These are phyloP conservation scores for Colletotrichum sp. DNA, from an alignment of 2,329 filamentous ascomycete species.

Conservation along the genomic window DNA sequence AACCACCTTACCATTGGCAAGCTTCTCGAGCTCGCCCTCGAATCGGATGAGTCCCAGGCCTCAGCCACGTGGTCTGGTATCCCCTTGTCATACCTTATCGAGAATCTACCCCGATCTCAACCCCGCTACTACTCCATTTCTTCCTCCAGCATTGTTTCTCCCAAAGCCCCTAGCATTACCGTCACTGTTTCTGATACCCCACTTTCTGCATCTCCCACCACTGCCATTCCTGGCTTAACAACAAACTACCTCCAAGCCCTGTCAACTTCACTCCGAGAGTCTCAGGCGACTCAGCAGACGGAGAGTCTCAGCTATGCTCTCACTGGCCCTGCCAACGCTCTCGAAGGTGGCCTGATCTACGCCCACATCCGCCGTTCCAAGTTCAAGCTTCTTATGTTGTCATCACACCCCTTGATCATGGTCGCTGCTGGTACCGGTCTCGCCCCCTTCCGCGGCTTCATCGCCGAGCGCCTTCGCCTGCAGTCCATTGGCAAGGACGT, in stretches of 20 bases:
- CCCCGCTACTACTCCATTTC: slow-evolving; percentile 68
- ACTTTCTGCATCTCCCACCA: slow-evolving; percentile 26
- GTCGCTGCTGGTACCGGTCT: slow-evolving; percentile 54
- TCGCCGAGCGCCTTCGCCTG: slow-evolving; percentile 44
- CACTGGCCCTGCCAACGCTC: background rate
- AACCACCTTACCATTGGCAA: slow-evolving; percentile 30
- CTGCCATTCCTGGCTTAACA: slow-evolving; percentile 25
- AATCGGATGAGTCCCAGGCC: background rate
- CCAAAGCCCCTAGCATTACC: slow-evolving; percentile 6
- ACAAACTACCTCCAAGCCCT: slow-evolving; percentile 30
- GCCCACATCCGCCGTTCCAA: slow-evolving; percentile 34
- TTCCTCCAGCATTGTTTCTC: slow-evolving; percentile 47
- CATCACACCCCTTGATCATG: slow-evolving; percentile 51
- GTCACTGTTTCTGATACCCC: slow-evolving; percentile 21
- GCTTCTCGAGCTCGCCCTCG: slow-evolving; percentile 22
- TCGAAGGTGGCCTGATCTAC: slow-evolving; percentile 30
- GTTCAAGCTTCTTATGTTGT: slow-evolving; percentile 46
- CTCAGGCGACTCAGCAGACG: background rate
- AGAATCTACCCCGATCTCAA: slow-evolving; percentile 59
- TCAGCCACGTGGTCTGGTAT: slow-evolving; percentile 23
- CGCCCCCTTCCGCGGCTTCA: slow-evolving; percentile 41
- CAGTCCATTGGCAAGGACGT: slow-evolving; percentile 34
- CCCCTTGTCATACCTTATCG: slow-evolving; percentile 55
- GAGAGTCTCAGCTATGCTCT: slow-evolving; percentile 5
- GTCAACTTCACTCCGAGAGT: background rate